A percentile compares a stretch with the other conserved stretches of the same genome.
phyloP scores from a whole-genome alignment of 2,329 filamentous ascomycete species.

The Tolypocladium inflatum region DNA sequence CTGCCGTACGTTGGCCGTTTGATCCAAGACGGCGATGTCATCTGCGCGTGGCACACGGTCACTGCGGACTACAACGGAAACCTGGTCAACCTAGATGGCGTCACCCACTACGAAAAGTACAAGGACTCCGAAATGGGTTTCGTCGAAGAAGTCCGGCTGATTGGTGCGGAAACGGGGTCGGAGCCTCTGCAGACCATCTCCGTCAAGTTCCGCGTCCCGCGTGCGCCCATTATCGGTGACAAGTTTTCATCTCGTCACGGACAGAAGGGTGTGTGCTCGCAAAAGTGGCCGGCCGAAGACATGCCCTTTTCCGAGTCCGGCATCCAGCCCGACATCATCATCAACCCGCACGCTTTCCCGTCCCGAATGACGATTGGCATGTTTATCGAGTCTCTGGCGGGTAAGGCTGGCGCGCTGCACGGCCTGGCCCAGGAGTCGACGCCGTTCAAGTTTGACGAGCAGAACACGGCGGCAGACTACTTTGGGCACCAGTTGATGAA shows the following conservation, averaged over 20 bases:
- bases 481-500: constrained; percentile 93
- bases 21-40: constrained; percentile 70
- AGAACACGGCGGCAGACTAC: constrained; percentile 85
- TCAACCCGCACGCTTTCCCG: constrained; percentile 98
- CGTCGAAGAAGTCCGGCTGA: constrained; percentile 84
- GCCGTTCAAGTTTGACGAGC: constrained; percentile 88
- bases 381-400: constrained; percentile 95
- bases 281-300: constrained; percentile 88
- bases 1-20: constrained; percentile 71
- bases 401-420: constrained; percentile 88
- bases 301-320: constrained; percentile 97
- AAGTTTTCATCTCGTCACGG: constrained; percentile 99
- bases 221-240: constrained; percentile 88
- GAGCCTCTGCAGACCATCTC: constrained; percentile 83
- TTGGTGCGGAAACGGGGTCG: constrained; percentile 73
- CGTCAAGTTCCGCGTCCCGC: constrained; percentile 85
- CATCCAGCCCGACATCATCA: constrained; percentile 95
- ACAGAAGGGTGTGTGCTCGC: constrained; percentile 93
- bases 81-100: constrained; percentile 75
- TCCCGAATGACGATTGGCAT: constrained; percentile 99
- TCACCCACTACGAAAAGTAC: constrained; percentile 86
- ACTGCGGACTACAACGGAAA: constrained; percentile 68
- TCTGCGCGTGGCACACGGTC: constrained; percentile 86
- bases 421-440: constrained; percentile 94
- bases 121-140: constrained; percentile 85